These are phyloP conservation scores for Penicillium salamii DNA, from an alignment of 495 filamentous ascomycete genomes.

Conservation along the genomic window DNA sequence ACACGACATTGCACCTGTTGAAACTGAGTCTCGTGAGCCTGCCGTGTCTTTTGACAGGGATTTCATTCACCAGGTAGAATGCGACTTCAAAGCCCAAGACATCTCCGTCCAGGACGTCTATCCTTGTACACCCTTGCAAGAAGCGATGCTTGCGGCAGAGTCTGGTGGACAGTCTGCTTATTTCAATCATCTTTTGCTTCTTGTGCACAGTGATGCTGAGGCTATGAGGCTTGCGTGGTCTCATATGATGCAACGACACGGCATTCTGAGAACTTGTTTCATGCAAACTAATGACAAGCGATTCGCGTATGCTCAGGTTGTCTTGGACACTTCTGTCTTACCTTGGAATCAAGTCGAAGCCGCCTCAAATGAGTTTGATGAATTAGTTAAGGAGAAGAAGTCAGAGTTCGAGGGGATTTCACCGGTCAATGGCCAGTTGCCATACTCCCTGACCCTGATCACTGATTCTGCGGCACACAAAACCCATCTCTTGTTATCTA, in stretches of 20 bases:
- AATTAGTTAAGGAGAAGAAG: slow-evolving; percentile 20
- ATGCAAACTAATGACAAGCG: slow-evolving; percentile 45
- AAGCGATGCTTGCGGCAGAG: slow-evolving; percentile 70
- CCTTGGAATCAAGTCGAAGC: slow-evolving; percentile 23
- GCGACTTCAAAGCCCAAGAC: slow-evolving; percentile 22
- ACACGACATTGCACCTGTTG: not conserved
- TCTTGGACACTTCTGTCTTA: slow-evolving; percentile 33
- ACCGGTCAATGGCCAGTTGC: slow-evolving; percentile 21
- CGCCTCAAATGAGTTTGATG: slow-evolving; percentile 9
- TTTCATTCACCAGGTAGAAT: slow-evolving; percentile 10
- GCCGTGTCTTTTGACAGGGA: slow-evolving; percentile 9
- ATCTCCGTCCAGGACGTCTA: slow-evolving; percentile 51
- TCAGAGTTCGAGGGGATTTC: slow-evolving; percentile 18
- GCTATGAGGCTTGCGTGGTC: slow-evolving; percentile 45
- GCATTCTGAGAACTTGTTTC: slow-evolving; percentile 64
- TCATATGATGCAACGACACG: slow-evolving; percentile 52
- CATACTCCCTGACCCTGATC: slow-evolving; percentile 29
- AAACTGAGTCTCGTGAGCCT: not conserved
- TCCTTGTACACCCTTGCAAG: slow-evolving; percentile 79
- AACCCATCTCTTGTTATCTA: slow-evolving; percentile 51
- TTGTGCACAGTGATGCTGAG: slow-evolving; percentile 41
- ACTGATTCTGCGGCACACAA: slow-evolving; percentile 8
- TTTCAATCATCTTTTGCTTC: slow-evolving; percentile 53
- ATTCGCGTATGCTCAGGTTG: slow-evolving; percentile 58
- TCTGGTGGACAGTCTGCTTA: slow-evolving; percentile 41